Evolutionary conservation across 2,329 filamentous ascomycete species (phyloP), one percentile per base, ranked within the genome.

Genomic region (Neofusicoccum ribis): DNA sequence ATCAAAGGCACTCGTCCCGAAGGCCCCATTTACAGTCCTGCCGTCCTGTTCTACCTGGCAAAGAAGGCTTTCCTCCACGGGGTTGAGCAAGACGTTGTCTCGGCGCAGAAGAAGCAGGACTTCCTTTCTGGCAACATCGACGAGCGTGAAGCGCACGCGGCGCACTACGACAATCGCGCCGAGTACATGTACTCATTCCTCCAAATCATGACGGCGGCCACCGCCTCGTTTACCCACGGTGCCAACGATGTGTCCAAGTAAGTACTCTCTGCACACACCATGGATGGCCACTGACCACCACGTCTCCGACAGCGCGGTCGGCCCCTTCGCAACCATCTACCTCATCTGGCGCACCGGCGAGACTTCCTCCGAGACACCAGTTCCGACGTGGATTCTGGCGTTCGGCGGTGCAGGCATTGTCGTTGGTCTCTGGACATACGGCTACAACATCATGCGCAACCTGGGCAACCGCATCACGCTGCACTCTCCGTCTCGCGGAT

Each of bases 141-240:
- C 34, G 82, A 82, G 64, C 80, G 86, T 64, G 85, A 89, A 71
- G 84, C 84, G 15, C 81, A 80, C 34, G 86, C 85, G 2, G 76
- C 81, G 34, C 86, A 88, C 72, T 89, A 84, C 75, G 83, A 88
- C 70, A 89, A 89, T 76, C 83, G 84, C 67, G 80, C 84, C 68
- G 87, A 89, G 74, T 85, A 85, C 76, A 81, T 84, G 7, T 91
- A 89, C 79, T 88, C 86, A 3, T 90, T 63, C 37, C 49, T 63
- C 59, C 74, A 76, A 63, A 72, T 76, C 34, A 66, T 79, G 43
- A 74, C 88, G 37, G 89, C 89, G 65, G 89, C 88, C 79, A 91
- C 89, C 66, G 89, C 89, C 37, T 90, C 88, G 1, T 91, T 91
- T 70, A 88, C 88, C 1, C 89, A 90, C 77, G 88, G 88, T 27